These are phyloP conservation scores for Rheum nobile DNA, from an alignment of 148 eudicot species.

Conservation along the genomic window DNA sequence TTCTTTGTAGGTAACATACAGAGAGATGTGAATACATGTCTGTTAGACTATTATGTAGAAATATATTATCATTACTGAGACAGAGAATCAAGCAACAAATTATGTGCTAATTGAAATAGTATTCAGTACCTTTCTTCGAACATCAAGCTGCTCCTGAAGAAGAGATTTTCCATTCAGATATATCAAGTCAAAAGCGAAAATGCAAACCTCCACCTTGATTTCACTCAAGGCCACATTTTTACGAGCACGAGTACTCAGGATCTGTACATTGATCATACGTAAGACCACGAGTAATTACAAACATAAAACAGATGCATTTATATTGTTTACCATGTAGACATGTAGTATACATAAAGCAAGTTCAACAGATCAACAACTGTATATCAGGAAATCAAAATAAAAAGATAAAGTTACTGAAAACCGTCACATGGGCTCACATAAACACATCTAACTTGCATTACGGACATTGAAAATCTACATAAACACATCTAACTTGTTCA, in stretches of 20 bases:
- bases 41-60: background rate
- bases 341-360: background rate
- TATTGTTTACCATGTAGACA: background rate
- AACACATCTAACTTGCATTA: background rate
- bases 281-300: background rate
- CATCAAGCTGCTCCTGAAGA: conserved; percentile 79
- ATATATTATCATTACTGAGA: background rate
- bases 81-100: background rate
- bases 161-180: conserved; percentile 75
- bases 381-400: background rate
- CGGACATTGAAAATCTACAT: background rate
- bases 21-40: no score
- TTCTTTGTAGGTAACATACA: no score
- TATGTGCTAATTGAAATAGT: background rate
- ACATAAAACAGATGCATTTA: background rate
- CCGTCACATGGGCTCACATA: background rate
- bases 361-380: background rate
- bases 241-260: conserved; percentile 87
- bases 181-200: conserved; percentile 82
- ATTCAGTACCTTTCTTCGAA: conserved; percentile 65
- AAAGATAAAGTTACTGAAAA: background rate
- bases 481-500: background rate
- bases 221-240: conserved; percentile 80
- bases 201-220: conserved; percentile 83
- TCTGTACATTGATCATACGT: conserved; percentile 21